Evolutionary conservation across 306 rosid genomes (phyloP).

Genomic region (Lathyrus aphaca): DNA sequence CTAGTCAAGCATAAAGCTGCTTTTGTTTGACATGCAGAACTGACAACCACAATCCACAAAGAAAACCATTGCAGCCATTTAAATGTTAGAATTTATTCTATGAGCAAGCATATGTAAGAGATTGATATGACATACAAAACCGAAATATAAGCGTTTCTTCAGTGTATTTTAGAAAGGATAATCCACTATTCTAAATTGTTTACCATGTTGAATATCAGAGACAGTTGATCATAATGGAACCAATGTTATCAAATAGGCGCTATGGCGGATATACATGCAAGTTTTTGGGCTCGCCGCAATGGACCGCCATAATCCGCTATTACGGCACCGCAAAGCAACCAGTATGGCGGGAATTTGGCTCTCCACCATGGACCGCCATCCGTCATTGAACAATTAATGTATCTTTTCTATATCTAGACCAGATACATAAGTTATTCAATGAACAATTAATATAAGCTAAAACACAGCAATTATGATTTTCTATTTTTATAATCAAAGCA

Average conservation of each 20-base stretch:
- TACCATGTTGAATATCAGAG: too few relatives aligned
- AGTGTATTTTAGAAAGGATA: background rate
- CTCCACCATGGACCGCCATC: too few relatives aligned
- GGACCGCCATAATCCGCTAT: too few relatives aligned
- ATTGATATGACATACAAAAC: background rate
- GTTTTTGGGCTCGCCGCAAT: too few relatives aligned
- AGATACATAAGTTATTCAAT: too few relatives aligned
- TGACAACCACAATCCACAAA: constrained; percentile 11
- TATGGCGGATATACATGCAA: too few relatives aligned
- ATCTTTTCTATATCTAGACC: too few relatives aligned
- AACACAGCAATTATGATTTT: background rate
- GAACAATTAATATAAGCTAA: background rate
- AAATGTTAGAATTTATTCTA: background rate
- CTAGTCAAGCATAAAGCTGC: background rate
- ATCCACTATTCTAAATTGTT: background rate
- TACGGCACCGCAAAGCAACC: too few relatives aligned
- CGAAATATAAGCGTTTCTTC: background rate
- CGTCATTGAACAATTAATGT: too few relatives aligned
- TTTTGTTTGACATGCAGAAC: constrained; percentile 25
- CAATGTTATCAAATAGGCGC: too few relatives aligned
- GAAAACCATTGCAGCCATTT: constrained; percentile 13
- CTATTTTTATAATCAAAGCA: background rate
- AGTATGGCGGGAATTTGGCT: too few relatives aligned
- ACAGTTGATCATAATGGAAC: too few relatives aligned
- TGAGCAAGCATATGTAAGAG: background rate